Evolutionary conservation across 805 yeast genomes (phyloP).

Genomic region (Ogataea saltuana): DNA sequence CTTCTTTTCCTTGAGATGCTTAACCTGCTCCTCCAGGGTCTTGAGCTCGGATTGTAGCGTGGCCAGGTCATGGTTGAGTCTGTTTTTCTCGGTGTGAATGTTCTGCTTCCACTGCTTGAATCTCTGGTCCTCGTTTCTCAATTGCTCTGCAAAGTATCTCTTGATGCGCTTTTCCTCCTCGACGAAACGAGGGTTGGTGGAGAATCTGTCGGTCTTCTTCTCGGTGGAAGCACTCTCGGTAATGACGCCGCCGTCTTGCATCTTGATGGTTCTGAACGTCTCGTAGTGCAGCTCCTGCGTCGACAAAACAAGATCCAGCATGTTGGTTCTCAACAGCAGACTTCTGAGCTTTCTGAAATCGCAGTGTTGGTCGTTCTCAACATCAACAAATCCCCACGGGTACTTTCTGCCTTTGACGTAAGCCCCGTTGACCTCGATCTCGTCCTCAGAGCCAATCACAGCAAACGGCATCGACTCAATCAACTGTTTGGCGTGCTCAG

Average conservation of each 20-base stretch:
- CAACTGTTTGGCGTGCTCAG: constrained; percentile 77
- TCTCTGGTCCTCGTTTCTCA: constrained; percentile 93
- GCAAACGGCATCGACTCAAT: constrained; percentile 89
- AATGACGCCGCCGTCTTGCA: constrained; percentile 43
- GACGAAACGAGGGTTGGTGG: constrained; percentile 84
- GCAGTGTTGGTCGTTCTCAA: constrained; percentile 82
- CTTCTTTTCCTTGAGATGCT: constrained; percentile 55
- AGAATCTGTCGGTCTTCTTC: constrained; percentile 41
- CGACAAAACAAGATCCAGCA: constrained; percentile 77
- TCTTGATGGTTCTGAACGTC: constrained; percentile 69
- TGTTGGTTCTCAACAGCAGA: constrained; percentile 74
- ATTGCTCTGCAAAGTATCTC: constrained; percentile 94
- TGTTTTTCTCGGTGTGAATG: constrained; percentile 90
- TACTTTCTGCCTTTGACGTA: constrained; percentile 77
- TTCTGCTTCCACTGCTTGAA: constrained; percentile 99
- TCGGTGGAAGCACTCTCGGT: constrained; percentile 22
- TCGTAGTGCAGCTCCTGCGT: constrained; percentile 84
- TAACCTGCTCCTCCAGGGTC: constrained; percentile 73
- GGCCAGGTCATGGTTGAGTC: constrained; percentile 91
- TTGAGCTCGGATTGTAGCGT: constrained; percentile 79
- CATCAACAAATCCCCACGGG: constrained; percentile 90
- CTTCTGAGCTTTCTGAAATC: constrained; percentile 82
- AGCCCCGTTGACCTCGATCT: constrained; percentile 64
- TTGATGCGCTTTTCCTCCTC: constrained; percentile 95
- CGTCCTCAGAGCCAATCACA: constrained; percentile 73